These are phyloP conservation scores for Colletotrichum sublineola DNA, from an alignment of 2,329 filamentous ascomycete genomes.

Conservation along the genomic window DNA sequence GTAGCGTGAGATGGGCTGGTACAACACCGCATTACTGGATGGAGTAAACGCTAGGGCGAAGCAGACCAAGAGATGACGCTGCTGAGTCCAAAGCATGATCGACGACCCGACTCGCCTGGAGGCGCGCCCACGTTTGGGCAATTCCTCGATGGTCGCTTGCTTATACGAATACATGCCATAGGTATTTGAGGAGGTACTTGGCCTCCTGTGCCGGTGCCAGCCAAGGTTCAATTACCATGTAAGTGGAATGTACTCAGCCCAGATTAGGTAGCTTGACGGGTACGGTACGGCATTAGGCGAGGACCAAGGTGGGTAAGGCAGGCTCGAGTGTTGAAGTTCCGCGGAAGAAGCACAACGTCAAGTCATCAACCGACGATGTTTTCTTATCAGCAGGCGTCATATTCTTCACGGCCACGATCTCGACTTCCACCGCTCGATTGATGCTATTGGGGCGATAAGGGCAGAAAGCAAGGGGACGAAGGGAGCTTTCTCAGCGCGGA, in stretches of 20 bases:
- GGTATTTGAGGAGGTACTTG: not conserved
- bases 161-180: not conserved
- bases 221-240: not conserved
- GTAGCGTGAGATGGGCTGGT: slow-evolving; percentile 1
- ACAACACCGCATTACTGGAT: slow-evolving; percentile 10
- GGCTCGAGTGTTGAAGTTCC: slow-evolving; percentile 19
- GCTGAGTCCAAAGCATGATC: slow-evolving; percentile 1
- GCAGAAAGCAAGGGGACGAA: slow-evolving; percentile 20
- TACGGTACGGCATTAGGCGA: slow-evolving; percentile 43
- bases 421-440: slow-evolving; percentile 19
- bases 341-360: slow-evolving; percentile 27
- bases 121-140: not conserved
- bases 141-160: not conserved
- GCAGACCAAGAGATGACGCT: not conserved
- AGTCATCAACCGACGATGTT: slow-evolving; percentile 10
- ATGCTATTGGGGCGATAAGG: slow-evolving; percentile 41
- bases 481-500: slow-evolving; percentile 27
- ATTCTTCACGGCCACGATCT: slow-evolving; percentile 28
- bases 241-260: slow-evolving; percentile 1
- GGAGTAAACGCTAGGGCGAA: slow-evolving; percentile 10
- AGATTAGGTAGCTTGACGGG: not conserved
- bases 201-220: not conserved
- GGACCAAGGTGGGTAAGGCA: slow-evolving; percentile 40
- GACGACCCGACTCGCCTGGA: not conserved
- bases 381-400: slow-evolving; percentile 38